Base-by-base conservation (phyloP, 257 asterid species). In the Sherardia arvensis region DNA sequence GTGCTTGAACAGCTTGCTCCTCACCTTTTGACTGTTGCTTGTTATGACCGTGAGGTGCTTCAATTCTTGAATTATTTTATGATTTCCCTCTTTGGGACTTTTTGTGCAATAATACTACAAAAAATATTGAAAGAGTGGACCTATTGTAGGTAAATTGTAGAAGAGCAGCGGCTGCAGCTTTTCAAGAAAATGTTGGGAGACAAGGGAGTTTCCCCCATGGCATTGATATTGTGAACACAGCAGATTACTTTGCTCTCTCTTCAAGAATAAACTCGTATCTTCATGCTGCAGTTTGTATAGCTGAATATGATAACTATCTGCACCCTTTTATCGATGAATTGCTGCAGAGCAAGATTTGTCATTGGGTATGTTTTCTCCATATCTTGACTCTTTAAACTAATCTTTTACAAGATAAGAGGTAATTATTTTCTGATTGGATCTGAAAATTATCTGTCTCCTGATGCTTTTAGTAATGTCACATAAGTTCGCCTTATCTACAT, bases 121-220 rank as follows among this genome's bases (percentile, higher is more conserved):
- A 54, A 12, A 58, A 77, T 74, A 68, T 66, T 74, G 68, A 78
- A 65, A 53, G 48, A 61, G 47, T 61, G 71, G 65, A 64, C 69
- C 75, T 69, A 66, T 64, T 68, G 66, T 74, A 93, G 99, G 99
- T 93, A 68, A 93, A 93, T 75, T 93, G 99, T 79, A 82, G 99
- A 87, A 85, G 99, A 84, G 97, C 99, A 70, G 97, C 99, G 0
- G 99, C 99, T 1, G 99, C 99, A 78, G 99, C 97, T 78, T 93
- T 93, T 84, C 99, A 93, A 88, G 99, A 93, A 80, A 93, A 93
- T 79, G 95, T 93, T 58, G 99, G 97, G 67, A 83, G 97, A 66
- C 99, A 93, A 74, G 99, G 99, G 71, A 84, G 73, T 73, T 93
- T 78, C 64, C 90, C 92, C 27, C 78, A 89, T 71, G 99, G 97